Evolutionary conservation across 345 rosid species (phyloP).

Genomic region (Eucalyptus erythrocorys): DNA sequence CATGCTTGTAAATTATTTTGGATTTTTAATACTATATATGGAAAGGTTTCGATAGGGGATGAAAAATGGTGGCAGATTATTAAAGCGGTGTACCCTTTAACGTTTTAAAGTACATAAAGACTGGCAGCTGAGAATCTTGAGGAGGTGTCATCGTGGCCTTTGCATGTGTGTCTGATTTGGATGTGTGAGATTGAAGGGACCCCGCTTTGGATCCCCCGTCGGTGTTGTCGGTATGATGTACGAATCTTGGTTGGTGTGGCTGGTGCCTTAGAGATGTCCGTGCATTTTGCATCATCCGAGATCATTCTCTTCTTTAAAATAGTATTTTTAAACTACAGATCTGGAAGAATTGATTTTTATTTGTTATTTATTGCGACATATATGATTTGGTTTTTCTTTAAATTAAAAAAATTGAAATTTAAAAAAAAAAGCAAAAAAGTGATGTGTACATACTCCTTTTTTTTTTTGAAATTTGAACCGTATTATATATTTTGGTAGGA

Average conservation of each 20-base stretch:
- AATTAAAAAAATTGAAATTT: background rate
- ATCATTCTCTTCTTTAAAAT: background rate
- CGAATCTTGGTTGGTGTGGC: background rate
- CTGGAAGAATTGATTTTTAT: background rate
- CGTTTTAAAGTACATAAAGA: background rate
- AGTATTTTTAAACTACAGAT: background rate
- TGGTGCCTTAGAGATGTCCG: background rate
- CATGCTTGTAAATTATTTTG: background rate
- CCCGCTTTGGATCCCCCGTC: background rate
- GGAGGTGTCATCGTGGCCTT: background rate
- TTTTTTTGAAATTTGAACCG: background rate
- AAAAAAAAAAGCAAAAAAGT: background rate
- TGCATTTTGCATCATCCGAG: background rate
- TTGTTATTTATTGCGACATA: background rate
- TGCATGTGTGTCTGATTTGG: background rate
- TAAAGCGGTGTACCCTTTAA: background rate
- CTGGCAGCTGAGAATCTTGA: background rate
- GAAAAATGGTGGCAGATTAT: background rate
- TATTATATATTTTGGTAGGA: background rate
- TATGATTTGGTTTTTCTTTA: background rate
- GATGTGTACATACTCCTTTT: background rate
- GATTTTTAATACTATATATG: background rate
- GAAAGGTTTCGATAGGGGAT: background rate
- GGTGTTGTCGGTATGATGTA: background rate
- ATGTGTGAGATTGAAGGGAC: background rate